These are phyloP conservation scores for Candida quercuum DNA, from an alignment of 805 yeast genomes.

Conservation along the genomic window DNA sequence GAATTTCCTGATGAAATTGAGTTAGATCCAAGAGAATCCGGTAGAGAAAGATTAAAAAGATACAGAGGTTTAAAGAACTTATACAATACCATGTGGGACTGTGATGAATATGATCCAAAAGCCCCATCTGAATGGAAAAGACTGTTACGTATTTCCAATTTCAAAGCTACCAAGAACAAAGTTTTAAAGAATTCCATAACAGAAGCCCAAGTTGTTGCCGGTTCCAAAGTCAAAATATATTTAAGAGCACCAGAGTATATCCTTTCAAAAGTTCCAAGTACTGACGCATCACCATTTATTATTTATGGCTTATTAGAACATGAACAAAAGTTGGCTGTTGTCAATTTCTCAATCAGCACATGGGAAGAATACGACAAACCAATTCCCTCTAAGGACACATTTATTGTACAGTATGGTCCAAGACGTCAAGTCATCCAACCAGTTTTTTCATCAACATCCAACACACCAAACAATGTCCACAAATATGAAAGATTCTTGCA, in stretches of 20 bases:
- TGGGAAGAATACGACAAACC: slow-evolving; percentile 91
- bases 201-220: slow-evolving; percentile 49
- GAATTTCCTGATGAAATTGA: slow-evolving; percentile 97
- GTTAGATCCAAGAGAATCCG: slow-evolving; percentile 69
- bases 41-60: slow-evolving; percentile 64
- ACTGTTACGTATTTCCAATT: slow-evolving; percentile 69
- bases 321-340: slow-evolving; percentile 81
- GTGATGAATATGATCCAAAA: slow-evolving; percentile 71
- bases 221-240: slow-evolving; percentile 56
- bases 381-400: slow-evolving; percentile 71
- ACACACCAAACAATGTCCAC: slow-evolving; percentile 78
- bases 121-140: slow-evolving; percentile 77
- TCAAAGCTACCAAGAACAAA: slow-evolving; percentile 68
- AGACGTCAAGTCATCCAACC: slow-evolving; percentile 84
- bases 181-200: slow-evolving; percentile 50
- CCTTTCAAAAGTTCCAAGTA: slow-evolving; percentile 38
- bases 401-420: slow-evolving; percentile 90
- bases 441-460: slow-evolving; percentile 71
- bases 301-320: slow-evolving; percentile 74
- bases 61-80: slow-evolving; percentile 87
- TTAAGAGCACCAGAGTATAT: slow-evolving; percentile 51
- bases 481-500: slow-evolving; percentile 82
- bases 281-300: slow-evolving; percentile 45
- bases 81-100: slow-evolving; percentile 80
- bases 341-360: slow-evolving; percentile 74